Evolutionary conservation across 768 basidiomycete genomes (phyloP).

Genomic region (Suillus plorans): DNA sequence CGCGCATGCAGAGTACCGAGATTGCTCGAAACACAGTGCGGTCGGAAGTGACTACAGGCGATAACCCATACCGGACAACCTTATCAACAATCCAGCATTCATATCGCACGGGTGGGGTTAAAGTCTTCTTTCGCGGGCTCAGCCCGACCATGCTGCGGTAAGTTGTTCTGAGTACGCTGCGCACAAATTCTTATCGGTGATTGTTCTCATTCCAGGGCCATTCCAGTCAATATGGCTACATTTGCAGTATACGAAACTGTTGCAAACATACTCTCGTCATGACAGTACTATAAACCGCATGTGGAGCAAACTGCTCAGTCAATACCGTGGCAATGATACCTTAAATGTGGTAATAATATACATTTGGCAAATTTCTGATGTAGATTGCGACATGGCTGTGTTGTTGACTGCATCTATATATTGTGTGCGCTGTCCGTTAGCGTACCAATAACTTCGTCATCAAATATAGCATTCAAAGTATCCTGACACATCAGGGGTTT

Average conservation of each 20-base stretch:
- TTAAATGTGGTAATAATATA: background rate
- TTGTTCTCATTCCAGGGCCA: slow-evolving; percentile 45
- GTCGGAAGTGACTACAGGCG: background rate
- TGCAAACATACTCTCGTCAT: slow-evolving; percentile 38
- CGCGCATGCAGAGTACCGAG: slow-evolving; percentile 68
- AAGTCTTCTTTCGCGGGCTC: slow-evolving; percentile 76
- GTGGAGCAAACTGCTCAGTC: background rate
- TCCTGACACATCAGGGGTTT: background rate
- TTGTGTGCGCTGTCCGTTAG: background rate
- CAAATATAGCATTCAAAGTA: background rate
- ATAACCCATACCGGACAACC: slow-evolving; percentile 59
- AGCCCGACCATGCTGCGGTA: slow-evolving; percentile 80
- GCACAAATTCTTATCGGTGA: slow-evolving; percentile 7
- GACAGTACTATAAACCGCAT: slow-evolving; percentile 4
- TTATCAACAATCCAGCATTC: slow-evolving; percentile 58
- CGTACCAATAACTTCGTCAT: background rate
- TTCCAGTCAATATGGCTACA: slow-evolving; percentile 85
- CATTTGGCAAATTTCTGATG: background rate
- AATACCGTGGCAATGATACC: background rate
- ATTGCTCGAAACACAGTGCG: background rate
- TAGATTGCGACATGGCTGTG: background rate
- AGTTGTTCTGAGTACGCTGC: slow-evolving; percentile 1
- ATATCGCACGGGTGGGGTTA: slow-evolving; percentile 61
- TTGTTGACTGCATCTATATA: background rate
- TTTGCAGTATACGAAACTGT: slow-evolving; percentile 72